Percentiles rank a stretch among this genome's conserved stretches.
phyloP scores from a whole-genome alignment of 2,329 filamentous ascomycete species.

The Hirsutella thompsonii region DNA sequence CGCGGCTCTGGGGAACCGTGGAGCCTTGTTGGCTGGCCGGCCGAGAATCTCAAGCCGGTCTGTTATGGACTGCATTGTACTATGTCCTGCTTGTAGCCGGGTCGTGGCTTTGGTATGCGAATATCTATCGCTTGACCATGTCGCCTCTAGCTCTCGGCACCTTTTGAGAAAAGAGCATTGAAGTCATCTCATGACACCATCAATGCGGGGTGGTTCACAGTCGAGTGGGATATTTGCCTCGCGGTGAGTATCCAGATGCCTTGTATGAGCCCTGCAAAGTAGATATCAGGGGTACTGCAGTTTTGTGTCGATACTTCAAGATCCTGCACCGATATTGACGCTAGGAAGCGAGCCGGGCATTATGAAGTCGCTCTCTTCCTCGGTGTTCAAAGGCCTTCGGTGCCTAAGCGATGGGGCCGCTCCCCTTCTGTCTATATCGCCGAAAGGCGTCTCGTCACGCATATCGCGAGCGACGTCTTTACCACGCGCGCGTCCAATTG shows the following conservation, averaged over 20 bases:
- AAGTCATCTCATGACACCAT: no score
- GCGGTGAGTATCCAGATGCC: no score
- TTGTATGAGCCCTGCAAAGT: no score
- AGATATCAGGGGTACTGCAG: neutral
- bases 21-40: slow-evolving; percentile 31
- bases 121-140: slow-evolving; percentile 61
- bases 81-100: slow-evolving; percentile 66
- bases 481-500: slow-evolving; percentile 38
- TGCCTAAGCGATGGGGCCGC: slow-evolving; percentile 23
- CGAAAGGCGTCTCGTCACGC: slow-evolving; percentile 32
- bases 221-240: no score
- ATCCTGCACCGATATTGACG: slow-evolving; percentile 16
- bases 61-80: slow-evolving; percentile 62
- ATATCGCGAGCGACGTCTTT: slow-evolving; percentile 38
- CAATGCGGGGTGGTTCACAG: no score
- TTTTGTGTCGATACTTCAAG: slow-evolving; percentile 1
- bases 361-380: slow-evolving; percentile 25
- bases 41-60: slow-evolving; percentile 3
- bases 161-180: slow-evolving; percentile 9
- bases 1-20: slow-evolving; percentile 71
- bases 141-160: slow-evolving; percentile 16
- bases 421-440: slow-evolving; percentile 28
- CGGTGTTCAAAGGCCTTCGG: slow-evolving; percentile 18
- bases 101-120: slow-evolving; percentile 55
- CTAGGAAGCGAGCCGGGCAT: slow-evolving; percentile 35